phyloP scores from a whole-genome alignment of 208 protist genomes.

The Kentomonas sorsogonicus region DNA sequence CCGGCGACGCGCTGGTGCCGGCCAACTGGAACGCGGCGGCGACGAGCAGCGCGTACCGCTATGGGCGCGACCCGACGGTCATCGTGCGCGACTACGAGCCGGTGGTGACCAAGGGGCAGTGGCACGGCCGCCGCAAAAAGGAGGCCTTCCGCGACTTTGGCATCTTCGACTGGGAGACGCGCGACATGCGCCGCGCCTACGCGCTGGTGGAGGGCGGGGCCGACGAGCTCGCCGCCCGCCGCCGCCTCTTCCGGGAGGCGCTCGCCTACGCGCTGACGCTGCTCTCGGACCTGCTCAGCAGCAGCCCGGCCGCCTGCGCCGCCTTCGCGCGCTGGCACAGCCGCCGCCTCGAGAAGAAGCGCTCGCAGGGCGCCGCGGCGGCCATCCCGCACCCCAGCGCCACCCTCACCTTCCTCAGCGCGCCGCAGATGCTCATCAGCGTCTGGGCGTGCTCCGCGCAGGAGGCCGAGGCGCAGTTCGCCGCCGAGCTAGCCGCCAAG shows the following conservation, averaged over 20 bases:
- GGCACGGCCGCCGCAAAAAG: too few species aligned
- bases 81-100: too few species aligned
- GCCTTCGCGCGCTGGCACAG: constrained; percentile 54
- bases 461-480: constrained; percentile 2
- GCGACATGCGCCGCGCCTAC: too few species aligned
- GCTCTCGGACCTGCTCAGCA: constrained; percentile 55
- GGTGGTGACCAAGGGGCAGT: too few species aligned
- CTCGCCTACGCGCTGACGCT: constrained; percentile 46
- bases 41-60: not conserved
- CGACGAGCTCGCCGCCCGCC: not conserved
- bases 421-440: constrained; percentile 29
- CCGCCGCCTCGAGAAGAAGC: constrained; percentile 17
- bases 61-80: too few species aligned
- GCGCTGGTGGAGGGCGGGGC: constrained; percentile 1
- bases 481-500: constrained; percentile 12
- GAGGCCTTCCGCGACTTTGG: too few species aligned
- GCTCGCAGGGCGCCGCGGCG: constrained; percentile 7
- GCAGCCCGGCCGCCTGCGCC: constrained; percentile 33
- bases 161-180: too few species aligned
- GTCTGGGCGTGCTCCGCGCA: constrained; percentile 25
- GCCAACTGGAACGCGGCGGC: not conserved
- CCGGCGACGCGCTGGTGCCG: constrained; percentile 13
- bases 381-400: not conserved
- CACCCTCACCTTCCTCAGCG: constrained; percentile 16
- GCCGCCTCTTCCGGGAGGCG: constrained; percentile 15